Evolutionary conservation across 1,284 basidiomycete genomes (phyloP).

Genomic region (Puccinia coronata): DNA sequence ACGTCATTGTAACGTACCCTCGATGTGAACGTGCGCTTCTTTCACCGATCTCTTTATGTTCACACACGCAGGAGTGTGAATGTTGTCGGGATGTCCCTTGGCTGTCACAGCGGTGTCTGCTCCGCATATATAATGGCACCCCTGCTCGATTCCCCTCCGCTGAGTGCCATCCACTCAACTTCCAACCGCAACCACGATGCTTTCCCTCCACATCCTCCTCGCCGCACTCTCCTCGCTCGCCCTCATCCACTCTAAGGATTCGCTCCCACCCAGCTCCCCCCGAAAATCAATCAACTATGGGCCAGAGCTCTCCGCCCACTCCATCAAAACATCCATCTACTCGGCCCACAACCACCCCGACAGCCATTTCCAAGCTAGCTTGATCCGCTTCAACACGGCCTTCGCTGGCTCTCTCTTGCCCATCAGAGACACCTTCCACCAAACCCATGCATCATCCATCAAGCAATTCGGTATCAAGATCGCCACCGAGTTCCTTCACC

Average conservation of each 20-base stretch:
- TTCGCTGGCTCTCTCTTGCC: neutral
- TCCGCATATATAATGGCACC: no score
- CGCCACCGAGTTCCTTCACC: conserved; percentile 25
- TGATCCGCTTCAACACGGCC: conserved; percentile 29
- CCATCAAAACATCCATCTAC: conserved; percentile 27
- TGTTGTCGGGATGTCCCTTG: no score
- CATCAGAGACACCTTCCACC: neutral
- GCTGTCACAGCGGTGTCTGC: no score
- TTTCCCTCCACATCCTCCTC: neutral
- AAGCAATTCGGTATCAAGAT: conserved; percentile 21
- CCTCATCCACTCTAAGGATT: neutral
- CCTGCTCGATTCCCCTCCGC: no score
- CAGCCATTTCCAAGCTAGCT: neutral
- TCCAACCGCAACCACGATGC: no score
- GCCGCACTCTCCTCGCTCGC: neutral
- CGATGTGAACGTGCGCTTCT: no score
- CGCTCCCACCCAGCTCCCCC: conserved; percentile 29
- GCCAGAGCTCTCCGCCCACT: conserved; percentile 30
- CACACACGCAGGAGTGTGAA: no score
- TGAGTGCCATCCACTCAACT: no score
- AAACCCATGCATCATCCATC: conserved; percentile 25
- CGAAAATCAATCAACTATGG: conserved; percentile 55
- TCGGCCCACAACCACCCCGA: neutral
- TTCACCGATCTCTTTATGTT: no score
- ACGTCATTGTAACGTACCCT: no score